Base-by-base conservation (phyloP, 192 early-diverging fungal species). In the Coemansia asiatica region DNA sequence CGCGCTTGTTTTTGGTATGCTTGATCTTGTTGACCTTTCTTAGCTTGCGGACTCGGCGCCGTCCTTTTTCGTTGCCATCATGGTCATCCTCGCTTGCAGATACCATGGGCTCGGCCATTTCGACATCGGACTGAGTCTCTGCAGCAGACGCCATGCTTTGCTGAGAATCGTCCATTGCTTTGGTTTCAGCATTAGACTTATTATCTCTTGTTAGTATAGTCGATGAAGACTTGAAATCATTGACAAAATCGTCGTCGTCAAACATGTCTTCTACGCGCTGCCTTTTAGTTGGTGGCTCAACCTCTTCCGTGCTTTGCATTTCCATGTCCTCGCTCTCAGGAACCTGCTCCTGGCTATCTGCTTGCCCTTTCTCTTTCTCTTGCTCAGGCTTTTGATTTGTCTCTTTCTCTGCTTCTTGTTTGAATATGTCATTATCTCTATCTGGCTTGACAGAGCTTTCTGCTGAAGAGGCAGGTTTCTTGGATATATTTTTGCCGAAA, bases 191-290 rank as follows among this genome's bases (percentile, higher is more conserved):
- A 50, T 50, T 18, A 18, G 18, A 23, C 18, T 50, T 18, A 7
- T 7, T 18, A 50, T 50, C 18, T 18, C 18, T 18, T 50, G 49
- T 22, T 15, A 7, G 61, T 59, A 31, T 54, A 21, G n/a, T 40
- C 51, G 15, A 19, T 8, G 8, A 31, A 13, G 18, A 36, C 13
- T 36, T 36, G 13, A 36, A 36, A 12, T 36, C 6, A 28, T 49
- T 56, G 6, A n/a, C 60, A 68, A 47, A 23, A 22, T 56, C 35
- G 23, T 64, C 56, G 27, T 63, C 73, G 27, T 50, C 68, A 76
- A 81, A 81, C 79, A 81, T 81, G 23, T 73, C 74, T 57, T 81
- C 79, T n/a, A 81, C 66, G 7, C 67, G 70, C 26, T 56, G 63
- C 35, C 60, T 67, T 16, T 10, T 46, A 23, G 5, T 19, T 8